Base-by-base conservation (phyloP, 2,329 filamentous ascomycete genomes). In the Cryoendolithus antarcticus region DNA sequence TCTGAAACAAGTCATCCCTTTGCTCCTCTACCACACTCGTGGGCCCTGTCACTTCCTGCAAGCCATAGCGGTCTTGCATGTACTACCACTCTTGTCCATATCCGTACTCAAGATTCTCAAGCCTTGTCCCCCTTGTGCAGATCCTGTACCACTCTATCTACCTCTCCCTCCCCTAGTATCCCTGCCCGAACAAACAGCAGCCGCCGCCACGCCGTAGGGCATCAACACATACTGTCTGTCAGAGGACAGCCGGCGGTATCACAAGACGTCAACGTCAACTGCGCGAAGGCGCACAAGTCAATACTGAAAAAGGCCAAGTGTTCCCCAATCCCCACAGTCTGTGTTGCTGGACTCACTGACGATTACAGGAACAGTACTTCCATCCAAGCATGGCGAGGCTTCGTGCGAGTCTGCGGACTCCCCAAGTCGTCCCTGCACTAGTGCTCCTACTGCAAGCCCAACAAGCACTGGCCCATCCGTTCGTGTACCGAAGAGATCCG, bases 381-480 rank as follows among this genome's bases (percentile, higher is more conserved):
- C 45, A 30, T 30, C 37, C 40, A 34, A 37, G 34, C 29, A 52
- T 53, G 49, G 40, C 35, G 39, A 41, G 28, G 35, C 36, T 34
- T 38, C 41, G 35, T 19, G 39, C 15, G 38, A 41, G 40, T 41
- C 39, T 37, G 7, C 34, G 41, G 38, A 48, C 45, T 39, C 40
- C 39, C 32, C 40, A 44, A 41, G 33, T 50, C 19, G 46, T 56
- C 34, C 34, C 24, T 27, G 24, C 49, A 40, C 50, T 57, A 46
- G 54, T 55, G 38, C 44, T 41, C 30, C 37, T 48, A 34, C 34
- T 42, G 40, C 53, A 56, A 48, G 45, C 49, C 13, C 43, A 47
- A 33, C 37, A 41, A 24, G 49, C 44, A 35, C 48, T 40, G 13
- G 52, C 51, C 35, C 45, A 46, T 38, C 52, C 53, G 32, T 41